These are phyloP conservation scores for Irpex lacteus DNA, from an alignment of 1,284 basidiomycete species.

Conservation along the genomic window DNA sequence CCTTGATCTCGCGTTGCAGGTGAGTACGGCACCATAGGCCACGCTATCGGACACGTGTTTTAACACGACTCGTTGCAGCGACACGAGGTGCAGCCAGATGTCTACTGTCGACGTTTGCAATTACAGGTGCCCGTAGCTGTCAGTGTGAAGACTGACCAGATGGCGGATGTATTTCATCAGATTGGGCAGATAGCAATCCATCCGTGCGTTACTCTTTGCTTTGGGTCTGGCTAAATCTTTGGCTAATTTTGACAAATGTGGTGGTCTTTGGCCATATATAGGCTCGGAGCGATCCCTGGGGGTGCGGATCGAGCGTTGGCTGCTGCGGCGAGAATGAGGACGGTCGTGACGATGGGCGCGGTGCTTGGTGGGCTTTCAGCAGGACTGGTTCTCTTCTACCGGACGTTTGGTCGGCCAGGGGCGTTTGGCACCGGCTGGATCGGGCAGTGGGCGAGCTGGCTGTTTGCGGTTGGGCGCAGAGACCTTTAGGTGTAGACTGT, in stretches of 20 bases:
- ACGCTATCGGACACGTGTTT: conserved; percentile 6
- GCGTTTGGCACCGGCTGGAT: conserved; percentile 38
- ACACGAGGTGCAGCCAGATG: conserved; percentile 98
- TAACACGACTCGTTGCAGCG: conserved; percentile 45
- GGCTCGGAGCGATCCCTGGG: conserved; percentile 60
- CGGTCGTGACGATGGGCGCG: conserved; percentile 68
- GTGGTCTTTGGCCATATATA: conserved; percentile 24
- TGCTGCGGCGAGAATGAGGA: conserved; percentile 60
- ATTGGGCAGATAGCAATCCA: conserved; percentile 84
- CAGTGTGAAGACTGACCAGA: conserved; percentile 81
- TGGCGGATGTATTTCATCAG: conserved; percentile 87
- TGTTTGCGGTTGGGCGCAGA: conserved; percentile 14
- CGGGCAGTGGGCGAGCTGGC: conserved; percentile 54
- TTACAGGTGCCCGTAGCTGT: conserved; percentile 90
- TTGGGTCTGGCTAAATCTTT: not conserved
- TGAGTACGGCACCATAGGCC: conserved; percentile 29
- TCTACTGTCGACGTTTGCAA: conserved; percentile 85
- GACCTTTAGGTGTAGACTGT: conserved; percentile 12
- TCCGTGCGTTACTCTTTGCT: conserved; percentile 55
- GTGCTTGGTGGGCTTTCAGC: conserved; percentile 67
- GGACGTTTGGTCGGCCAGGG: conserved; percentile 62
- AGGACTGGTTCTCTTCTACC: conserved; percentile 65
- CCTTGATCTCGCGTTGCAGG: conserved; percentile 93
- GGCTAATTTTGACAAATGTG: not conserved
- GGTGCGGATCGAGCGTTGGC: conserved; percentile 73